Percentiles rank a stretch among this genome's conserved stretches.
These are phyloP conservation scores for Populus alba DNA, from an alignment of 345 rosid genomes.

Conservation along the genomic window DNA sequence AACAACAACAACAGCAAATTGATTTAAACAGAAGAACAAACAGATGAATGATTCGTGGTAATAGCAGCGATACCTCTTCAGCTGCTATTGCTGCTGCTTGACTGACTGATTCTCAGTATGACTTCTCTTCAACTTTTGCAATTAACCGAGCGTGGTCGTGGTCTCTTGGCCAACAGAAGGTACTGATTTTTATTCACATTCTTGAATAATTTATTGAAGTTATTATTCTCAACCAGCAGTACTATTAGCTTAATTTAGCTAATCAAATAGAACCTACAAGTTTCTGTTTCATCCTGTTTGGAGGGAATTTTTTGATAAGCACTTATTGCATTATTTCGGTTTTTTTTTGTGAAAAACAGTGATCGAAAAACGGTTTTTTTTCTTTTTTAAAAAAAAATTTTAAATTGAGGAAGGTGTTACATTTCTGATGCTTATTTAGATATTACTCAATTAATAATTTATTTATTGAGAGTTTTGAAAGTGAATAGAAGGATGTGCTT, in stretches of 20 bases:
- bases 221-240: background rate
- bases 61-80: conserved; percentile 4
- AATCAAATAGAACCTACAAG: background rate
- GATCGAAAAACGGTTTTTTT: background rate
- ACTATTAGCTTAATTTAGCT: background rate
- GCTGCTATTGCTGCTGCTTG: conserved; percentile 2
- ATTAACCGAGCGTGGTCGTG: conserved; percentile 77
- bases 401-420: background rate
- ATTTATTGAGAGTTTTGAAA: background rate
- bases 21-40: background rate
- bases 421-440: background rate
- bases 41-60: background rate
- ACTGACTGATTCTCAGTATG: conserved; percentile 37
- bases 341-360: background rate
- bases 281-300: background rate
- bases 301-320: background rate
- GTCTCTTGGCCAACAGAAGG: conserved; percentile 84
- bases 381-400: too few relatives aligned
- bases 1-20: background rate
- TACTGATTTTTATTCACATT: conserved; percentile 19
- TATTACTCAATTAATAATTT: background rate
- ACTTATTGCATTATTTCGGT: background rate
- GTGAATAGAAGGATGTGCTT: background rate
- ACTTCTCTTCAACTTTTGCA: conserved; percentile 87
- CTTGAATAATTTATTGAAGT: background rate